These are phyloP conservation scores for Globisporangium splendens DNA, from an alignment of 352 stramenopile species.

Conservation along the genomic window DNA sequence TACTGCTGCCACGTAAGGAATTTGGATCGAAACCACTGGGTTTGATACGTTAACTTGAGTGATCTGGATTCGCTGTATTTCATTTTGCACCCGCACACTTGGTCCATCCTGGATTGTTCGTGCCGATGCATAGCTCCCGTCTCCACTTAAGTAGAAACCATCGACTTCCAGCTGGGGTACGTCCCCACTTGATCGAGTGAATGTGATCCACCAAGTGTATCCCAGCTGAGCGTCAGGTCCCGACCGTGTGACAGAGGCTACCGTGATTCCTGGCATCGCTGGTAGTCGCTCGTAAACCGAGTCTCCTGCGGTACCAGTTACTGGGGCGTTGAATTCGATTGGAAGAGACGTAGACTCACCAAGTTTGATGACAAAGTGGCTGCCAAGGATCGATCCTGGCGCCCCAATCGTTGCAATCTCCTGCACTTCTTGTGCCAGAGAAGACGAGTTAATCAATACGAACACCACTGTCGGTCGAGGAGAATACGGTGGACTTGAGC, in stretches of 20 bases:
- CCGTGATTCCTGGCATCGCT: constrained; percentile 16
- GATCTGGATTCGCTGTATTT: constrained; percentile 19
- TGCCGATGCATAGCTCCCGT: constrained; percentile 20
- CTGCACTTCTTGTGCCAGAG: constrained; percentile 22
- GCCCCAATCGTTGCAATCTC: constrained; percentile 17
- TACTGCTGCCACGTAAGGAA: constrained; percentile 10
- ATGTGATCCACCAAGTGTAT: constrained; percentile 41
- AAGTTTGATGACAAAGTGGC: constrained; percentile 27
- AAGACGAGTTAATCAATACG: constrained; percentile 6
- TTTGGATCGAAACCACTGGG: constrained; percentile 10
- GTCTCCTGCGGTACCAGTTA: constrained; percentile 12
- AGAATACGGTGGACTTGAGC: constrained; percentile 19
- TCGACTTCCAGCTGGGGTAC: constrained; percentile 22
- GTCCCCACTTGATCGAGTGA: constrained; percentile 26
- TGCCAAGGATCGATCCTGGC: constrained; percentile 9
- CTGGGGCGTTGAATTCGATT: constrained; percentile 30
- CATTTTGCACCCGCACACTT: constrained; percentile 8
- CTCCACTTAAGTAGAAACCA: constrained; percentile 15
- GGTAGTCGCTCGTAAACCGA: constrained; percentile 27
- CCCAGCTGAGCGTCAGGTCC: constrained; percentile 28
- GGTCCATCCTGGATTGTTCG: constrained; percentile 23
- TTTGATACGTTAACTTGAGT: constrained; percentile 4
- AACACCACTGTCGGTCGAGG: constrained; percentile 18
- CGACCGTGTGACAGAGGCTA: constrained; percentile 23
- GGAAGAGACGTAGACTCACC: constrained; percentile 7